These are phyloP conservation scores for Mycena polygramma DNA, from an alignment of 768 basidiomycete genomes.

Conservation along the genomic window DNA sequence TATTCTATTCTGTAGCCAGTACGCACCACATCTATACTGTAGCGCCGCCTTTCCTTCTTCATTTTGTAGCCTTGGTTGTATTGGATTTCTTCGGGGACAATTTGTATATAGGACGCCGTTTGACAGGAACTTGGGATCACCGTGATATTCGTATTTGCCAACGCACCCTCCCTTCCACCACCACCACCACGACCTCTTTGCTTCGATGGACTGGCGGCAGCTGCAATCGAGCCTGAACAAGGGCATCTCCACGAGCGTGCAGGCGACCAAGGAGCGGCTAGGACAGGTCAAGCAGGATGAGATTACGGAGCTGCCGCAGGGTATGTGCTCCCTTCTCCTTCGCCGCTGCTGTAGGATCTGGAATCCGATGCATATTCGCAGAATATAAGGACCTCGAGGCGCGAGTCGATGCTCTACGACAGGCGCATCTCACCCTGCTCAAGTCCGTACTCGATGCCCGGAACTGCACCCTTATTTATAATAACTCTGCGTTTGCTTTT, in stretches of 20 bases:
- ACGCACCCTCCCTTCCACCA: neutral
- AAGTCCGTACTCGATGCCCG: constrained; percentile 64
- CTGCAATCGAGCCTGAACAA: constrained; percentile 77
- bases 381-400: constrained; percentile 98
- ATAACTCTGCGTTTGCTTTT: neutral
- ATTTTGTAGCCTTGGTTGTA: neutral
- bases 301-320: constrained; percentile 94
- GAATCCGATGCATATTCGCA: constrained; percentile 45
- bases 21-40: constrained; percentile 8
- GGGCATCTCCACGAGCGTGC: constrained; percentile 84
- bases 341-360: neutral
- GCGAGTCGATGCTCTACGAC: constrained; percentile 91
- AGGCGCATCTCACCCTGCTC: constrained; percentile 81
- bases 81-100: neutral
- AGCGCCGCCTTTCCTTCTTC: neutral
- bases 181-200: neutral
- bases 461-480: too few species aligned
- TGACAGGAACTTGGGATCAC: neutral
- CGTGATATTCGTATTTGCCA: neutral
- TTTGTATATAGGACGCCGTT: neutral
- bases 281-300: constrained; percentile 94
- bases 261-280: constrained; percentile 90
- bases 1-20: constrained; percentile 8
- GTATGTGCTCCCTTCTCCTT: constrained; percentile 50
- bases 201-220: constrained; percentile 67